phyloP scores from a whole-genome alignment of 495 filamentous ascomycete genomes.

The Hapsidospora chrysogenum region DNA sequence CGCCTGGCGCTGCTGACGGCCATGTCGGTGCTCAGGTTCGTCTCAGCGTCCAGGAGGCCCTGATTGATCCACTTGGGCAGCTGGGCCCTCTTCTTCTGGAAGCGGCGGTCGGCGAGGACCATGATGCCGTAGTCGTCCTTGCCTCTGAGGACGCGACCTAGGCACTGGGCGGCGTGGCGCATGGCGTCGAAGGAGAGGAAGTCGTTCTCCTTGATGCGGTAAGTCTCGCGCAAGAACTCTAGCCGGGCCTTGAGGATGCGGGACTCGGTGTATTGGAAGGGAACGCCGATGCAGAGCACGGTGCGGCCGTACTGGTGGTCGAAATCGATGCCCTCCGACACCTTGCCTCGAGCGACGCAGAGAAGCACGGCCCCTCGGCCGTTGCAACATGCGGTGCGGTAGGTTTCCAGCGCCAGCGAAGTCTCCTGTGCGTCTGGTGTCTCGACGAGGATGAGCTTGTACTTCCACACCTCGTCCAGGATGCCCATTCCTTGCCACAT shows the following conservation, averaged over 20 bases:
- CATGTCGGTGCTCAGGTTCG: slow-evolving; percentile 88
- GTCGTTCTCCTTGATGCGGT: slow-evolving; percentile 92
- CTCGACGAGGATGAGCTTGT: slow-evolving; percentile 95
- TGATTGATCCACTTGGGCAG: slow-evolving; percentile 96
- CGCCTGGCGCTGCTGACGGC: slow-evolving; percentile 75
- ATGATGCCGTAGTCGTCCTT: slow-evolving; percentile 99
- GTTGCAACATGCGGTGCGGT: slow-evolving; percentile 93
- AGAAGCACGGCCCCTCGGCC: slow-evolving; percentile 85
- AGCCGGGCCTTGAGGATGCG: slow-evolving; percentile 91
- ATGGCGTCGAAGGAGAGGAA: slow-evolving; percentile 98
- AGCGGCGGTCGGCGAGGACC: slow-evolving; percentile 87
- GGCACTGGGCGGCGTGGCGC: slow-evolving; percentile 92
- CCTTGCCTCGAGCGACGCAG: slow-evolving; percentile 92
- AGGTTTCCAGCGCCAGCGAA: slow-evolving; percentile 86
- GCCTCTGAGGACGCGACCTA: slow-evolving; percentile 86
- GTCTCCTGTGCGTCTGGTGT: slow-evolving; percentile 97
- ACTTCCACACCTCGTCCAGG: slow-evolving; percentile 95
- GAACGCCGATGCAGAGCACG: slow-evolving; percentile 91
- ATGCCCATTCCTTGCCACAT: slow-evolving; percentile 99
- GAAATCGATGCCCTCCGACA: slow-evolving; percentile 96
- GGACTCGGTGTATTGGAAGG: slow-evolving; percentile 98
- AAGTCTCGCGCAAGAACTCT: slow-evolving; percentile 91
- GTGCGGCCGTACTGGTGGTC: slow-evolving; percentile 97
- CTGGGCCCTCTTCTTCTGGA: slow-evolving; percentile 75
- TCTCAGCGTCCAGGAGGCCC: slow-evolving; percentile 65